These are phyloP conservation scores for Plasmodium chabaudi DNA, from an alignment of 169 alveolate species.

Conservation along the genomic window DNA sequence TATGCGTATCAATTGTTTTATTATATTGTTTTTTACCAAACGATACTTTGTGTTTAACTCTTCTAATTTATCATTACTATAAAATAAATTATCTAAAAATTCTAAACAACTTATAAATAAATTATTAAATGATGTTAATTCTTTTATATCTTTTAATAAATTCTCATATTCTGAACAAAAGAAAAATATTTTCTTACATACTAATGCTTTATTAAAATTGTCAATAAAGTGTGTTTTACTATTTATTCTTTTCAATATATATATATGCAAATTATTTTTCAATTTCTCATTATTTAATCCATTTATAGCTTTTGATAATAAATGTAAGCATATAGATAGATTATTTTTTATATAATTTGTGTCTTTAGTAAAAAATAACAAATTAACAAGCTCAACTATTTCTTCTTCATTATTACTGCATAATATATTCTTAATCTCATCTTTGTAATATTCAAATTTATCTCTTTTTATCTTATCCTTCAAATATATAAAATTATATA, in stretches of 20 bases:
- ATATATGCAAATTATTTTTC: constrained; percentile 28
- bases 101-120: constrained; percentile 42
- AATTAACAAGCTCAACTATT: constrained; percentile 16
- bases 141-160: constrained; percentile 22
- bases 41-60: constrained; percentile 24
- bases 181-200: constrained; percentile 48
- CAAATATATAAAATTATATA: constrained; percentile 24
- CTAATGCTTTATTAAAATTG: constrained; percentile 46
- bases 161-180: constrained; percentile 27
- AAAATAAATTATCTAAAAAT: constrained; percentile 51
- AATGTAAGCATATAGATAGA: constrained; percentile 36
- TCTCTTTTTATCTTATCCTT: constrained; percentile 36
- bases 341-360: constrained; percentile 39
- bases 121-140: constrained; percentile 7
- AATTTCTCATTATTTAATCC: constrained; percentile 18
- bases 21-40: constrained; percentile 38
- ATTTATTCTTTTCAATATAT: constrained; percentile 69
- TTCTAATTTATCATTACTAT: constrained; percentile 48
- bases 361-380: constrained; percentile 52
- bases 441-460: constrained; percentile 20
- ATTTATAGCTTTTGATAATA: constrained; percentile 9
- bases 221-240: neutral
- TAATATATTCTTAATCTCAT: constrained; percentile 15
- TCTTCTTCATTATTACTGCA: constrained; percentile 12
- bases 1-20: constrained; percentile 12